Evolutionary conservation across 73 alveolate species (phyloP).

Genomic region (Uronychia setigera): DNA sequence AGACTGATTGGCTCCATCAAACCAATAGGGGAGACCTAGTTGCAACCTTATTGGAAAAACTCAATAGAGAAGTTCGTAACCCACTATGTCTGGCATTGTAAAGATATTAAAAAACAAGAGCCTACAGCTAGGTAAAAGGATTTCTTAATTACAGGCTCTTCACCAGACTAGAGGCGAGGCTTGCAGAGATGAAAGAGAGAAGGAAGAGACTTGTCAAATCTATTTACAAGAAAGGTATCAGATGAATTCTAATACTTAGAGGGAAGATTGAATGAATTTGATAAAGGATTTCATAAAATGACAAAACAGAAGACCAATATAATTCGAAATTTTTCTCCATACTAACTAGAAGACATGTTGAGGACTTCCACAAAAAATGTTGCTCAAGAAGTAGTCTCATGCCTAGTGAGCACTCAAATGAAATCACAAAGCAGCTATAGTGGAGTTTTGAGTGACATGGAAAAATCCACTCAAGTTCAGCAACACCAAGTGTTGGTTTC

Average conservation of each 20-base stretch:
- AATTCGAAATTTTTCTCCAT: slow-evolving; percentile 39
- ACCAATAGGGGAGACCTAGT: slow-evolving; percentile 2
- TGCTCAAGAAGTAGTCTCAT: slow-evolving; percentile 52
- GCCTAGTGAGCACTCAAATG: background rate
- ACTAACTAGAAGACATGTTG: slow-evolving; percentile 67
- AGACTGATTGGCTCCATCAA: slow-evolving; percentile 15
- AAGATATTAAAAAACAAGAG: slow-evolving; percentile 15
- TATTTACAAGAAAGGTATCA: slow-evolving; percentile 36
- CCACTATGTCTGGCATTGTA: slow-evolving; percentile 45
- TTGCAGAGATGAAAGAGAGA: slow-evolving; percentile 57
- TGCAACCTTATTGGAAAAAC: slow-evolving; percentile 35
- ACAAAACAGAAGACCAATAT: slow-evolving; percentile 50
- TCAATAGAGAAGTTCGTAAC: slow-evolving; percentile 17
- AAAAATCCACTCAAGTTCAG: background rate
- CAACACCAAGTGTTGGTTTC: background rate
- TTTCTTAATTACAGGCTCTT: slow-evolving; percentile 31
- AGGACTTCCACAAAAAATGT: slow-evolving; percentile 61
- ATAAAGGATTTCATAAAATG: slow-evolving; percentile 53
- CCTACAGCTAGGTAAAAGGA: background rate
- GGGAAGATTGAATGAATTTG: slow-evolving; percentile 64
- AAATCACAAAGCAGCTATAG: background rate
- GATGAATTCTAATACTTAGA: slow-evolving; percentile 2
- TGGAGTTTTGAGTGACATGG: background rate
- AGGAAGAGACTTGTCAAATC: slow-evolving; percentile 45
- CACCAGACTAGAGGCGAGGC: slow-evolving; percentile 42